Percentiles rank a stretch among this genome's conserved stretches.
Evolutionary conservation across 2,329 filamentous ascomycete genomes (phyloP).

Genomic region (Alternaria longipes): DNA sequence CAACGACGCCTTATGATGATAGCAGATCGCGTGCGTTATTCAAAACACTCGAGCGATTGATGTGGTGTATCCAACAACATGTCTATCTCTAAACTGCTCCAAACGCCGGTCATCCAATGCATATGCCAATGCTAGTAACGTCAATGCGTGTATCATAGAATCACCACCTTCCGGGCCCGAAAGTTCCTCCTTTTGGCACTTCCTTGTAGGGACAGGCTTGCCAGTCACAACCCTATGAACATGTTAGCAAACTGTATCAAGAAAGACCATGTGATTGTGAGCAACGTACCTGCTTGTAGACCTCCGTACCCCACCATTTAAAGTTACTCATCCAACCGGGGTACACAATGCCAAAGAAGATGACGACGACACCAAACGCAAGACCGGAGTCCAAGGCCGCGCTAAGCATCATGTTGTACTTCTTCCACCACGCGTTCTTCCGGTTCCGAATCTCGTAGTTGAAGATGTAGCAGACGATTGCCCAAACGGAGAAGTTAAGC

Average conservation of each 20-base stretch:
- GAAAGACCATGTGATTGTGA: neutral
- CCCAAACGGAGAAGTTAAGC: constrained; percentile 89
- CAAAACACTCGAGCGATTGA: neutral
- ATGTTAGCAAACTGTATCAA: constrained; percentile 16
- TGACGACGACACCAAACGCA: constrained; percentile 81
- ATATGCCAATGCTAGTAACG: neutral
- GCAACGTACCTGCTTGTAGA: constrained; percentile 72
- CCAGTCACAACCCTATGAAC: constrained; percentile 77
- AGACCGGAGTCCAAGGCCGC: constrained; percentile 84
- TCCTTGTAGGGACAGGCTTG: constrained; percentile 76
- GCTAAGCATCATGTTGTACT: constrained; percentile 89
- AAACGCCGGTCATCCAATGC: neutral
- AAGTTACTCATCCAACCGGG: constrained; percentile 77
- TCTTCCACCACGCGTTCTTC: constrained; percentile 82
- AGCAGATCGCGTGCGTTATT: neutral
- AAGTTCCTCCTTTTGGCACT: constrained; percentile 55
- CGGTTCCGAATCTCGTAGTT: constrained; percentile 77
- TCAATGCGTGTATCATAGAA: neutral
- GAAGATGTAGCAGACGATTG: constrained; percentile 83
- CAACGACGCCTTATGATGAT: neutral
- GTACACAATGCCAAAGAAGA: constrained; percentile 89
- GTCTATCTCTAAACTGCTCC: neutral
- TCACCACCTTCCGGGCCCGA: constrained; percentile 47
- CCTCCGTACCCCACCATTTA: constrained; percentile 88
- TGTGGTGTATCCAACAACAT: neutral